Percentiles rank a stretch among this genome's conserved stretches.
These are phyloP conservation scores for Agrocybe pediades DNA, from an alignment of 768 basidiomycete genomes.

Conservation along the genomic window DNA sequence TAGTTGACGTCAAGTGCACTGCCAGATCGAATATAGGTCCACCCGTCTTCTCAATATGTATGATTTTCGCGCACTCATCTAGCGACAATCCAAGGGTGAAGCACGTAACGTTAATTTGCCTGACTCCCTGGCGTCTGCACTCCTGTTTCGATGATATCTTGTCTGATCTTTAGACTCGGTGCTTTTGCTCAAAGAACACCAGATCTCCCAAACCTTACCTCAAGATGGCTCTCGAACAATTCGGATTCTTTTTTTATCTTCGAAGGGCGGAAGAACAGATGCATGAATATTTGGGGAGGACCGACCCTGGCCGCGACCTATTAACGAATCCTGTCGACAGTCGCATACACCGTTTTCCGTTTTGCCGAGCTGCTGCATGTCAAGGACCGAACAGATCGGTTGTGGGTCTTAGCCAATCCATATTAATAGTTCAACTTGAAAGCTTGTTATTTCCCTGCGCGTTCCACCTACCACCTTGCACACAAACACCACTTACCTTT, in stretches of 20 bases:
- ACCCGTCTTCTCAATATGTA: background rate
- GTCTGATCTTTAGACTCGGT: too few relatives aligned
- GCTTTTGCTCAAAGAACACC: background rate
- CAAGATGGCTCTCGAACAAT: background rate
- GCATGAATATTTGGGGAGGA: too few relatives aligned
- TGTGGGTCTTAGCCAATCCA: background rate
- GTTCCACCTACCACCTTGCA: too few relatives aligned
- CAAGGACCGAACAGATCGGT: conserved; percentile 15
- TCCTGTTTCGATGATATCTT: background rate
- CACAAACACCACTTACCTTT: too few relatives aligned
- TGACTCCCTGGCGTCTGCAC: background rate
- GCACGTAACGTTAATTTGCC: background rate
- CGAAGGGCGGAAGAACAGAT: too few relatives aligned
- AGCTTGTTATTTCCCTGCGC: background rate
- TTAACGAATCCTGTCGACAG: too few relatives aligned
- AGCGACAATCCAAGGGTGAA: background rate
- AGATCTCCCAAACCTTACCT: background rate
- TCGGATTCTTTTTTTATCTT: too few relatives aligned
- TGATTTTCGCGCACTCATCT: background rate
- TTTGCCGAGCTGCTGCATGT: conserved; percentile 4
- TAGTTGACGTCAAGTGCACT: conserved; percentile 12
- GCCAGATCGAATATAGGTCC: conserved; percentile 5
- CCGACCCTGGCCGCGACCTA: too few relatives aligned
- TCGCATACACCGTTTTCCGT: background rate
- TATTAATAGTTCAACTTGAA: conserved; percentile 1